These are phyloP conservation scores for Aegilops longissima DNA, from an alignment of 176 grass and related monocot genomes.

Conservation along the genomic window DNA sequence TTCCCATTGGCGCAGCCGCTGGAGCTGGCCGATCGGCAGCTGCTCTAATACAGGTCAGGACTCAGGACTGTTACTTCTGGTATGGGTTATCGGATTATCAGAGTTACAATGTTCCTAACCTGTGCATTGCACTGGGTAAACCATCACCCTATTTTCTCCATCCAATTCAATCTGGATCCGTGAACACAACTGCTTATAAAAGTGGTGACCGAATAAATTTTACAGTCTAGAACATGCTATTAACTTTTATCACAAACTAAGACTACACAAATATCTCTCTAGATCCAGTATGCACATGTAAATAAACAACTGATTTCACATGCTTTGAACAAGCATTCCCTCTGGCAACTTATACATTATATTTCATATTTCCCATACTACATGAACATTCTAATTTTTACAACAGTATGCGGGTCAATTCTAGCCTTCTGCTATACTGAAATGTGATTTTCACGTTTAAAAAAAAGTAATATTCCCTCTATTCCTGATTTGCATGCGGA, in stretches of 20 bases:
- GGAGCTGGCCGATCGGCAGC: constrained; percentile 83
- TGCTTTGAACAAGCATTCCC: neutral
- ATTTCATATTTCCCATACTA: neutral
- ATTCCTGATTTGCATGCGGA: neutral
- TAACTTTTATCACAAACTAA: neutral
- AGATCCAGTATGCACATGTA: neutral
- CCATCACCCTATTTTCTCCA: neutral
- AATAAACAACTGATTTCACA: neutral
- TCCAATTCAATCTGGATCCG: neutral
- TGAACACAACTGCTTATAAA: neutral
- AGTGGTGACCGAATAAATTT: neutral
- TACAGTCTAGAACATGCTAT: neutral
- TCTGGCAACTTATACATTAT: neutral
- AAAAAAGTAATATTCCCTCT: too few species aligned
- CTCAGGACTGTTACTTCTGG: constrained; percentile 24
- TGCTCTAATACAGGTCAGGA: constrained; percentile 81
- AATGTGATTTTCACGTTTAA: neutral
- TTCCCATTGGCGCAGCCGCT: constrained; percentile 78
- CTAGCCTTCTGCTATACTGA: neutral
- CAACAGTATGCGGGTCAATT: neutral
- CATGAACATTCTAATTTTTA: neutral
- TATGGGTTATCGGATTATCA: neutral
- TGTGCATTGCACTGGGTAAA: neutral
- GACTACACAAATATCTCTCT: too few species aligned
- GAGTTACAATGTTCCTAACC: neutral